phyloP scores from a whole-genome alignment of 2,329 filamentous ascomycete genomes.

The Talaromyces sp. region DNA sequence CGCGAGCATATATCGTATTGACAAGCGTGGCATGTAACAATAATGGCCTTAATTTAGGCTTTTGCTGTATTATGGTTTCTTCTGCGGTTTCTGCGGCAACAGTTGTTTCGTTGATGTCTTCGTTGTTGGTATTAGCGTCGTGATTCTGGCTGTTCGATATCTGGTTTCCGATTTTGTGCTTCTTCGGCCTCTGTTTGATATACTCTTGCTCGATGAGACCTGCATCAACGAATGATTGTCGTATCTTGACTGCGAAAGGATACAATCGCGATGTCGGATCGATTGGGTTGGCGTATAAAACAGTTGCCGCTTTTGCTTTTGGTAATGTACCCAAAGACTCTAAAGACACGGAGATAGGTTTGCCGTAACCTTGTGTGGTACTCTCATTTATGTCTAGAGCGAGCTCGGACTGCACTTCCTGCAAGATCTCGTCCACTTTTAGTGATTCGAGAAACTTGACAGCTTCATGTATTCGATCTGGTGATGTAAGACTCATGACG shows the following conservation, averaged over 20 bases:
- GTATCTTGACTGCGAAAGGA: constrained; percentile 40
- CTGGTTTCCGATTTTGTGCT: not conserved
- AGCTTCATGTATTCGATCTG: constrained; percentile 49
- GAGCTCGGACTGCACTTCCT: constrained; percentile 26
- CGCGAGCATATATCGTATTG: constrained; percentile 70
- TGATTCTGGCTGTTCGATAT: not conserved
- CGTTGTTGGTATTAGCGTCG: not conserved
- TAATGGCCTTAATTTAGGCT: constrained; percentile 52
- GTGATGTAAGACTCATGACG: constrained; percentile 68
- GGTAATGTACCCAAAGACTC: constrained; percentile 41
- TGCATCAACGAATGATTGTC: constrained; percentile 42
- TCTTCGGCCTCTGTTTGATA: constrained; percentile 18
- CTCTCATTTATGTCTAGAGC: not conserved
- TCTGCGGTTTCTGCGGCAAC: constrained; percentile 7
- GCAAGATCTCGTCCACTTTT: constrained; percentile 41
- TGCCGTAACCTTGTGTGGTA: constrained; percentile 28
- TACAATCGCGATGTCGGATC: constrained; percentile 40
- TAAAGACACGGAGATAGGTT: constrained; percentile 43
- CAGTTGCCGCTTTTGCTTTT: constrained; percentile 32
- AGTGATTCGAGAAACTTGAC: constrained; percentile 43
- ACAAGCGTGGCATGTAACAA: constrained; percentile 80
- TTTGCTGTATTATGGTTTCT: constrained; percentile 16
- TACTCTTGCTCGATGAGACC: constrained; percentile 38
- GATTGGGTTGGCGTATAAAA: constrained; percentile 39
- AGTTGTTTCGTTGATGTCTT: not conserved